Evolutionary conservation across 2,329 filamentous ascomycete species (phyloP).

Genomic region (Zarea fungicola): DNA sequence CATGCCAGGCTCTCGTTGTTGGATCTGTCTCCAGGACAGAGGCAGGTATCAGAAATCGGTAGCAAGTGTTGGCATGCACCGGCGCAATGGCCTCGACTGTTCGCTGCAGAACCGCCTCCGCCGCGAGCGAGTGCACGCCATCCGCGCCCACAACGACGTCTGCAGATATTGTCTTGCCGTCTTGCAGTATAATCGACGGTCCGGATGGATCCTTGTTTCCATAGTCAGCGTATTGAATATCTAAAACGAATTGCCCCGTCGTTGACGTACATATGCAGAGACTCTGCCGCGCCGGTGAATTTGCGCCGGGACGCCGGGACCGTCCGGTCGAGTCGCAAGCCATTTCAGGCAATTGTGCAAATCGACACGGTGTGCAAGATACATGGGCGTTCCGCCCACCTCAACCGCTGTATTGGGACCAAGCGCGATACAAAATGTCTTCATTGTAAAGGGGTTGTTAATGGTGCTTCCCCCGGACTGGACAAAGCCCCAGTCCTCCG

Average conservation of each 20-base stretch:
- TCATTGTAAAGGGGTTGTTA: conserved; percentile 23
- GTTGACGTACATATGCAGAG: neutral
- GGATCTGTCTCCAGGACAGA: conserved; percentile 26
- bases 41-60: conserved; percentile 30
- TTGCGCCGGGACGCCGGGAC: conserved; percentile 20
- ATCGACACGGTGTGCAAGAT: conserved; percentile 35
- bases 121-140: conserved; percentile 33
- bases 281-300: conserved; percentile 22
- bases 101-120: conserved; percentile 23
- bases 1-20: conserved; percentile 26
- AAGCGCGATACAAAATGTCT: conserved; percentile 5
- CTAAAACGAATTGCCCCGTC: neutral
- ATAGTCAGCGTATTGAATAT: neutral
- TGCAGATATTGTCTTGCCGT: conserved; percentile 21
- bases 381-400: conserved; percentile 27
- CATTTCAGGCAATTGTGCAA: conserved; percentile 31
- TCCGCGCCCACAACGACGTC: conserved; percentile 34
- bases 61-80: conserved; percentile 28
- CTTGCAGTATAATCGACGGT: conserved; percentile 24
- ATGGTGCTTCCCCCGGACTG: conserved; percentile 11
- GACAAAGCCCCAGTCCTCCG: conserved; percentile 23
- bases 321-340: conserved; percentile 26
- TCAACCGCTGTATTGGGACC: conserved; percentile 16
- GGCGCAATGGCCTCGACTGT: conserved; percentile 22
- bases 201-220: conserved; percentile 19